A percentile compares a stretch with the other conserved stretches of the same genome.
Evolutionary conservation across 306 rosid genomes (phyloP).

Genomic region (Cucumis cinereus): DNA sequence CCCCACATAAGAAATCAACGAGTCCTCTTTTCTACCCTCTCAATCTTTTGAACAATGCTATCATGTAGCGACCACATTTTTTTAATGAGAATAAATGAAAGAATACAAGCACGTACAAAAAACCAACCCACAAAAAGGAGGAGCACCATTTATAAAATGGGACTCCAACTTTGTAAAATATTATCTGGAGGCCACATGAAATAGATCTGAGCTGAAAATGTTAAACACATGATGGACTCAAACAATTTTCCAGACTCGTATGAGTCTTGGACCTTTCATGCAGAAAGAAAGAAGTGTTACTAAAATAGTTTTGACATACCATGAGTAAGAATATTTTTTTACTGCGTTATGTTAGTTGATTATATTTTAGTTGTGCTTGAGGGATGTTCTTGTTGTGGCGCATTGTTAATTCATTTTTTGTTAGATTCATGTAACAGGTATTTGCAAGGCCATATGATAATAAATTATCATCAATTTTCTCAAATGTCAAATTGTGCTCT

Average conservation of each 20-base stretch:
- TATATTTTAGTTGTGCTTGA: not conserved
- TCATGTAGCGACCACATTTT: too few species aligned
- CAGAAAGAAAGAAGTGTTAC: not conserved
- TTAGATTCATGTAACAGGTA: not conserved
- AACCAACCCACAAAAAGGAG: too few species aligned
- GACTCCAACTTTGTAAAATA: too few species aligned
- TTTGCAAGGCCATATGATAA: not conserved
- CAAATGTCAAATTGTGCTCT: not conserved
- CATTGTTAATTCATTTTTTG: not conserved
- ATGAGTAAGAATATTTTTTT: not conserved
- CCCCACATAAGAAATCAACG: not conserved
- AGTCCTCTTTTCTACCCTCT: not conserved
- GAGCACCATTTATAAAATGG: too few species aligned
- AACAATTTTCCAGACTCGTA: too few species aligned
- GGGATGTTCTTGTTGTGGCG: not conserved
- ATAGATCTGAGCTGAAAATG: too few species aligned
- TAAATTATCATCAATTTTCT: constrained; percentile 5
- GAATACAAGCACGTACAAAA: too few species aligned
- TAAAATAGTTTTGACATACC: not conserved
- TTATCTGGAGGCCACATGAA: too few species aligned
- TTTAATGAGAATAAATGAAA: too few species aligned
- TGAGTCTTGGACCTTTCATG: not conserved
- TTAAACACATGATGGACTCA: too few species aligned
- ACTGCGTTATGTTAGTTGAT: not conserved
- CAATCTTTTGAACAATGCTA: too few species aligned